Percentiles rank a stretch among this genome's conserved stretches.
These are phyloP conservation scores for Exophiala bonariae DNA, from an alignment of 2,329 filamentous ascomycete genomes.

Conservation along the genomic window DNA sequence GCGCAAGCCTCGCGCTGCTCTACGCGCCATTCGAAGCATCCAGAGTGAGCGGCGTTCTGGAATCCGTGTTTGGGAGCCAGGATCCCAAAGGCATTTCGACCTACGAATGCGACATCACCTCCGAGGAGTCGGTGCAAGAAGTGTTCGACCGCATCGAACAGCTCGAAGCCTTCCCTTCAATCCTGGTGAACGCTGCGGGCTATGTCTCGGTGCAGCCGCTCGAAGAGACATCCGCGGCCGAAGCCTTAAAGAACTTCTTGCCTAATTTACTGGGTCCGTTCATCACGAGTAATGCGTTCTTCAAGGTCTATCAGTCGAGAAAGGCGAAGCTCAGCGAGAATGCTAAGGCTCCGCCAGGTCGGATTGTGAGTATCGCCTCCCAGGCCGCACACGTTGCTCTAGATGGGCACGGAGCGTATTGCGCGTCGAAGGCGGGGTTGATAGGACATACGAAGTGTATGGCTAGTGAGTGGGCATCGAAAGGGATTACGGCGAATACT, in stretches of 20 bases:
- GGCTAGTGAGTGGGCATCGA: conserved; percentile 48
- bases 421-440: conserved; percentile 49
- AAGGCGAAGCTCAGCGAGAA: conserved; percentile 9
- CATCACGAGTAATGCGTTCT: conserved; percentile 48
- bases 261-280: conserved; percentile 48
- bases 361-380: conserved; percentile 49
- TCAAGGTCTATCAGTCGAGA: conserved; percentile 37
- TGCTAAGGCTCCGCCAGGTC: conserved; percentile 34
- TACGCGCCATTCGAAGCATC: conserved; percentile 49
- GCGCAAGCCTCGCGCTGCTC: conserved; percentile 45
- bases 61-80: conserved; percentile 35
- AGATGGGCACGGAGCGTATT: conserved; percentile 48
- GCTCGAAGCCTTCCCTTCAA: conserved; percentile 40
- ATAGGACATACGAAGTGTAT: conserved; percentile 46
- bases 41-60: conserved; percentile 38
- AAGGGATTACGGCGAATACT: conserved; percentile 48
- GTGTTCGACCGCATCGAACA: conserved; percentile 36
- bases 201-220: conserved; percentile 49
- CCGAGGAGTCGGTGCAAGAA: conserved; percentile 45
- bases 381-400: conserved; percentile 50
- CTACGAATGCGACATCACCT: conserved; percentile 51
- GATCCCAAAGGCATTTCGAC: conserved; percentile 31
- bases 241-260: conserved; percentile 44
- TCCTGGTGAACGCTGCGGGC: conserved; percentile 44
- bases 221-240: conserved; percentile 43